These are phyloP conservation scores for Aphanocladium album DNA, from an alignment of 2,329 filamentous ascomycete species.

Conservation along the genomic window DNA sequence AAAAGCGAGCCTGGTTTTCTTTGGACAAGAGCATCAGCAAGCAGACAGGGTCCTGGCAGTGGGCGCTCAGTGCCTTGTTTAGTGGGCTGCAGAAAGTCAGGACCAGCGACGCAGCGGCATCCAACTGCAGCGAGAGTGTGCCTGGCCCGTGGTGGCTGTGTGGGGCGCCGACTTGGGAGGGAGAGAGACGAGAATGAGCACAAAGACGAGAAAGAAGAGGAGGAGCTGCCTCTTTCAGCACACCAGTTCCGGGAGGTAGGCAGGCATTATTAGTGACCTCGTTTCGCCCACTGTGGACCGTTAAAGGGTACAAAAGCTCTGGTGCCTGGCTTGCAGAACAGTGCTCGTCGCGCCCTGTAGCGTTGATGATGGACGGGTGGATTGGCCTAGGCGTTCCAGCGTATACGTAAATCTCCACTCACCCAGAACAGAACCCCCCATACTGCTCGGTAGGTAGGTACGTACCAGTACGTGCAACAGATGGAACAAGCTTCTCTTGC, in stretches of 20 bases:
- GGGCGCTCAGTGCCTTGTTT: background rate
- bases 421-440: too few relatives aligned
- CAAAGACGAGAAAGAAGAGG: background rate
- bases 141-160: background rate
- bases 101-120: too few relatives aligned
- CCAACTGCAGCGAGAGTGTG: too few relatives aligned
- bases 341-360: background rate
- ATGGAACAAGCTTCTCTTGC: background rate
- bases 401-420: too few relatives aligned
- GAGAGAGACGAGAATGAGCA: too few relatives aligned
- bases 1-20: background rate
- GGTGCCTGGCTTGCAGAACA: too few relatives aligned
- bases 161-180: background rate
- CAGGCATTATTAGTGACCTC: too few relatives aligned
- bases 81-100: background rate
- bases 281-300: too few relatives aligned
- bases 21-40: background rate
- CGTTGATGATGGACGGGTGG: too few relatives aligned
- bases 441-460: too few relatives aligned
- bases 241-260: background rate
- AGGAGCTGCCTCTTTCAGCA: background rate
- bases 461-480: background rate
- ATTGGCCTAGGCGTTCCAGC: background rate
- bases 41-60: too few relatives aligned
- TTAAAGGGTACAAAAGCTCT: too few relatives aligned